phyloP scores from a whole-genome alignment of 495 filamentous ascomycete species.

The Hyphodiscus hymeniophilus region DNA sequence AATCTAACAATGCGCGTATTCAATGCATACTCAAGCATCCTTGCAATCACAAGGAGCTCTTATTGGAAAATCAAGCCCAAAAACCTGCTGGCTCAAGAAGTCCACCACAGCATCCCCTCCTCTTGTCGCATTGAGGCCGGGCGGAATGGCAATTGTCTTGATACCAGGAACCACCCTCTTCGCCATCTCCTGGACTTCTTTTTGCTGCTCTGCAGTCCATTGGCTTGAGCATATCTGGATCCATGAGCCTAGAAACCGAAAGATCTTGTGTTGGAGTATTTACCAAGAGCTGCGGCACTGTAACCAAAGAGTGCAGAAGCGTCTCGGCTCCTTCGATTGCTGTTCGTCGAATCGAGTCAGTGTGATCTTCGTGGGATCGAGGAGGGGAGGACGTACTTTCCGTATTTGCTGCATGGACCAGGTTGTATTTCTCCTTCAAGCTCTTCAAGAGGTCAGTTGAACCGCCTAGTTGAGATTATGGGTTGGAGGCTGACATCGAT shows the following conservation, averaged over 20 bases:
- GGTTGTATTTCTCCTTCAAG: background rate
- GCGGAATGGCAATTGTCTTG: conserved; percentile 3
- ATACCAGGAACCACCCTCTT: background rate
- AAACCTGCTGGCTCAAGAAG: conserved; percentile 4
- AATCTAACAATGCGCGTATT: too few relatives aligned
- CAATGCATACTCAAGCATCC: too few relatives aligned
- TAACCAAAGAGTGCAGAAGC: background rate
- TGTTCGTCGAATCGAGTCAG: background rate
- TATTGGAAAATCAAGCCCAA: background rate
- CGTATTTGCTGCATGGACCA: conserved; percentile 5
- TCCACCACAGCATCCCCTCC: conserved; percentile 7
- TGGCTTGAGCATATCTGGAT: conserved; percentile 8
- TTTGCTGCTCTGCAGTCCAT: conserved; percentile 2
- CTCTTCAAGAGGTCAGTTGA: background rate
- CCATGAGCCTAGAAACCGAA: too few relatives aligned
- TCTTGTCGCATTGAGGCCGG: background rate
- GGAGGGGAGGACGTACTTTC: background rate
- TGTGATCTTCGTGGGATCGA: background rate
- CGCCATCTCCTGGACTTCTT: background rate
- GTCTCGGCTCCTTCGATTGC: background rate
- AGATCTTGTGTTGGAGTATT: background rate
- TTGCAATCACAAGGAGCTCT: too few relatives aligned
- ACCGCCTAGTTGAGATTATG: too few relatives aligned
- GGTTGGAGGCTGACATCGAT: background rate
- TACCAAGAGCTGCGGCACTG: background rate